phyloP scores from a whole-genome alignment of 768 basidiomycete genomes.

The Imleria badia region DNA sequence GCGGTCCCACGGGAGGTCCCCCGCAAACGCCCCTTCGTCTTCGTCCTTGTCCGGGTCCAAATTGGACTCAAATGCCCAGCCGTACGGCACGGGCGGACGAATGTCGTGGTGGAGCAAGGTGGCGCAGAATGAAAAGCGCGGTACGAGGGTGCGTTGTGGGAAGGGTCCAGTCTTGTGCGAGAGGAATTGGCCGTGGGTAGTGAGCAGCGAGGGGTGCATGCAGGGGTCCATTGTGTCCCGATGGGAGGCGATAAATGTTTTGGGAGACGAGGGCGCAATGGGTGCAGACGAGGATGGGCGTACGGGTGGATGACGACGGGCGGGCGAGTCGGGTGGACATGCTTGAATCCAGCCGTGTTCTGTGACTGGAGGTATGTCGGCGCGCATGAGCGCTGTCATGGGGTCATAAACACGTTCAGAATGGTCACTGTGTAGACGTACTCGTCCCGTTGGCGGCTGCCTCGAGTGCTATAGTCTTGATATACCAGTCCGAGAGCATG shows the following conservation, averaged over 20 bases:
- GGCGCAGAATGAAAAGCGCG: constrained; percentile 52
- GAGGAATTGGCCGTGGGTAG: constrained; percentile 53
- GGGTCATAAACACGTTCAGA: not conserved
- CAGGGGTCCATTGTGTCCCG: constrained; percentile 38
- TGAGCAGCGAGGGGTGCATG: constrained; percentile 33
- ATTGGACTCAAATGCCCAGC: constrained; percentile 44
- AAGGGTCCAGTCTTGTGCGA: constrained; percentile 45
- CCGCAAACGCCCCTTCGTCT: constrained; percentile 31
- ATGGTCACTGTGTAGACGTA: constrained; percentile 7
- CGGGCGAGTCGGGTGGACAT: constrained; percentile 25
- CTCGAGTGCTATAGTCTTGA: constrained; percentile 20
- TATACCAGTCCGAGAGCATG: constrained; percentile 26
- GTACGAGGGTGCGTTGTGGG: constrained; percentile 43
- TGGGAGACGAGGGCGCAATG: not conserved
- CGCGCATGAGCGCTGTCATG: constrained; percentile 26
- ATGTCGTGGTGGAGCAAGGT: constrained; percentile 57
- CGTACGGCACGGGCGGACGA: constrained; percentile 46
- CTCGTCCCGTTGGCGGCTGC: constrained; percentile 31
- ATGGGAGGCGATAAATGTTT: constrained; percentile 39
- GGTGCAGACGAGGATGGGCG: constrained; percentile 14
- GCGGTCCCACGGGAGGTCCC: constrained; percentile 61
- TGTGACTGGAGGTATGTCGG: constrained; percentile 35
- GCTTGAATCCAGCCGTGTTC: constrained; percentile 24
- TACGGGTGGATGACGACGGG: constrained; percentile 31
- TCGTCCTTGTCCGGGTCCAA: not conserved